A percentile compares a stretch with the other conserved stretches of the same genome.
Conservation (phyloP, 805 yeast genomes). For the Nakazawaea sp. region DNA sequence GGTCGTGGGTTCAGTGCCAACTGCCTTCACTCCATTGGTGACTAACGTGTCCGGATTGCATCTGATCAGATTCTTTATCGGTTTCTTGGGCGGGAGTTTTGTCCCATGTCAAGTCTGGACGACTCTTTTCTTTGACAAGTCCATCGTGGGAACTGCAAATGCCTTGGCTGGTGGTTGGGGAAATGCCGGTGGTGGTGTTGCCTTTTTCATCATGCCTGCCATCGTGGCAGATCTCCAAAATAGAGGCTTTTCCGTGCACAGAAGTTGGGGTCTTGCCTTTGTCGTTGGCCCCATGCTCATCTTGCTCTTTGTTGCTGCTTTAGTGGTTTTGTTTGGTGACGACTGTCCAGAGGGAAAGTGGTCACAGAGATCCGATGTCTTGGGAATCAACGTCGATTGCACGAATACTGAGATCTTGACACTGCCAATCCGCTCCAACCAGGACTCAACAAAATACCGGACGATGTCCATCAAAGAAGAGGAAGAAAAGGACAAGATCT, state of each 20-base stretch:
- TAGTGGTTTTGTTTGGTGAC: constrained; percentile 19
- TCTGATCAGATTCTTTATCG: constrained; percentile 23
- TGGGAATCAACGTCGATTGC: constrained; percentile 20
- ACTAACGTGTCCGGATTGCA: constrained; percentile 18
- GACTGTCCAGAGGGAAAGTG: constrained; percentile 31
- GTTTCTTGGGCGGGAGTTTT: constrained; percentile 25
- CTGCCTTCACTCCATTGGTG: constrained; percentile 21
- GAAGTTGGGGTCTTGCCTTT: constrained; percentile 22
- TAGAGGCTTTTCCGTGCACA: constrained; percentile 17
- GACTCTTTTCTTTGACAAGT: constrained; percentile 21
- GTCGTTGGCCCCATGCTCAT: constrained; percentile 25
- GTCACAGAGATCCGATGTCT: constrained; percentile 21
- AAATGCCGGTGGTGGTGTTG: constrained; percentile 27
- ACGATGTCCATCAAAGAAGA: constrained; percentile 2
- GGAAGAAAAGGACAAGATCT: constrained; percentile 1
- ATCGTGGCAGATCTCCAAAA: constrained; percentile 14
- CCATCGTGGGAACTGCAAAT: constrained; percentile 24
- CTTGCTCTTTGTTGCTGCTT: constrained; percentile 19
- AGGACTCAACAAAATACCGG: background rate
- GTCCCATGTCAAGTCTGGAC: constrained; percentile 24
- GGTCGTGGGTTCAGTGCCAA: constrained; percentile 21
- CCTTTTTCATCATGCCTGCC: constrained; percentile 26
- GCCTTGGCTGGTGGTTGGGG: constrained; percentile 27
- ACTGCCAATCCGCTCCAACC: constrained; percentile 9
- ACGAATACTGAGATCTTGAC: constrained; percentile 18